A percentile compares a stretch with the other conserved stretches of the same genome.
Conservation (phyloP, 768 basidiomycete genomes). For the Trametopsis cervina region DNA sequence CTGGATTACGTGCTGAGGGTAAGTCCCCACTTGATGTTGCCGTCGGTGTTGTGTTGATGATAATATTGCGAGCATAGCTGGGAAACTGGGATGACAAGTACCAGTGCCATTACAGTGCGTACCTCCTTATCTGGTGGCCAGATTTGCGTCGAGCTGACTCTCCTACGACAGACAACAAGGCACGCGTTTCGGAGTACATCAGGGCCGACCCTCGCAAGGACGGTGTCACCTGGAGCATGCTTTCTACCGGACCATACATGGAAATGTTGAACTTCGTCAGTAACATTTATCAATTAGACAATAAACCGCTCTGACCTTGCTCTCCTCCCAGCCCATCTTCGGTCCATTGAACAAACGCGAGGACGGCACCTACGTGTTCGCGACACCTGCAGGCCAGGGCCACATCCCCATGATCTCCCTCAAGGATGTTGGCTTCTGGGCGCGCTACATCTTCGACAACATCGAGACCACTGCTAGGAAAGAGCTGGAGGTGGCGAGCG, state of each 20-base stretch:
- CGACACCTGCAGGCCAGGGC: constrained; percentile 21
- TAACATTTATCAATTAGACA: constrained; percentile 1
- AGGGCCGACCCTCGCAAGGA: neutral
- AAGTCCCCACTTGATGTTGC: no score
- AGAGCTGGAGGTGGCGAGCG: constrained; percentile 21
- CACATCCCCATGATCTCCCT: constrained; percentile 22
- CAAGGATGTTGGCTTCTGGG: constrained; percentile 23
- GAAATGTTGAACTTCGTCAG: constrained; percentile 13
- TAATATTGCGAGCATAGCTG: no score
- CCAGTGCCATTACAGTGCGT: no score
- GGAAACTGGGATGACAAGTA: no score
- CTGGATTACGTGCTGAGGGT: constrained; percentile 33
- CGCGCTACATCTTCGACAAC: constrained; percentile 24
- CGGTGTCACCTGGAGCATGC: constrained; percentile 1
- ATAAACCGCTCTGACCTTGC: constrained; percentile 9
- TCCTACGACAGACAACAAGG: constrained; percentile 29
- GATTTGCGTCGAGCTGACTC: no score
- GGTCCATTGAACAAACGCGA: constrained; percentile 18
- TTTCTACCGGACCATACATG: constrained; percentile 12
- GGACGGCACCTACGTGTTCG: constrained; percentile 24
- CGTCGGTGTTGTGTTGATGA: no score
- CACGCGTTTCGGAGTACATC: constrained; percentile 2
- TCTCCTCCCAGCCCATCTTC: constrained; percentile 7
- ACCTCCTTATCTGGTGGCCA: no score
- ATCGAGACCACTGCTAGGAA: constrained; percentile 15